A percentile compares a stretch with the other conserved stretches of the same genome.
Conservation (phyloP, 2,329 filamentous ascomycete genomes). For the Colletotrichum eleusines region DNA sequence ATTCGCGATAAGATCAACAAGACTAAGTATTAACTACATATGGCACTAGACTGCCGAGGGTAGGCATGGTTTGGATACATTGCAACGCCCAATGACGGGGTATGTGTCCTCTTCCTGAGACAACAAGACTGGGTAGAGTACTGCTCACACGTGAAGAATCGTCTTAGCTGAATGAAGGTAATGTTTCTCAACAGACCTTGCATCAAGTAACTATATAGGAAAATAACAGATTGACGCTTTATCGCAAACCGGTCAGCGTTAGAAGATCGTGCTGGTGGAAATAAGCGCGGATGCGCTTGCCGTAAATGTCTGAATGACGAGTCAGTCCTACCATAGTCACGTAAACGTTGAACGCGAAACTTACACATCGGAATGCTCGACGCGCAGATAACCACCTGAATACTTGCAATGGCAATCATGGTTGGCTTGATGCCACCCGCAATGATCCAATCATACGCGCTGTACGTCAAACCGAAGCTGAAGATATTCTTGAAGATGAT, state of each 20-base stretch:
- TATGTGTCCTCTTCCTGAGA: not conserved
- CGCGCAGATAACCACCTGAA: slow-evolving; percentile 83
- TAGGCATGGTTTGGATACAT: not conserved
- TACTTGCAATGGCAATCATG: slow-evolving; percentile 79
- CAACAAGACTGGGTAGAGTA: not conserved
- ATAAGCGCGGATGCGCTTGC: slow-evolving; percentile 81
- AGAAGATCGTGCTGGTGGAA: slow-evolving; percentile 82
- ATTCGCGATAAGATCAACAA: not conserved
- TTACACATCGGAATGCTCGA: slow-evolving; percentile 83
- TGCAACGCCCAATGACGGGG: not conserved
- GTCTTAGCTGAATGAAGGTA: not conserved
- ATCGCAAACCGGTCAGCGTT: slow-evolving; percentile 56
- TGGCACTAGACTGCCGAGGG: not conserved
- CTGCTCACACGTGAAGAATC: not conserved
- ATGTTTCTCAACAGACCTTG: too few relatives aligned
- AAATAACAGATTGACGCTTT: not conserved
- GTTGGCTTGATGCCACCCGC: slow-evolving; percentile 68
- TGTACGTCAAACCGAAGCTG: slow-evolving; percentile 86
- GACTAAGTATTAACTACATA: slow-evolving; percentile 10
- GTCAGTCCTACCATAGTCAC: not conserved
- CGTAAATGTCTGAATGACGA: slow-evolving; percentile 73
- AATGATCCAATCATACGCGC: slow-evolving; percentile 86
- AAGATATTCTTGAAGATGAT: slow-evolving; percentile 97
- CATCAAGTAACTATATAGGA: too few relatives aligned
- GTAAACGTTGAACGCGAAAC: slow-evolving; percentile 52